A percentile compares a stretch with the other conserved stretches of the same genome.
These are phyloP conservation scores for Spinacia oleracea DNA, from an alignment of 179 eudicot genomes.

Conservation along the genomic window DNA sequence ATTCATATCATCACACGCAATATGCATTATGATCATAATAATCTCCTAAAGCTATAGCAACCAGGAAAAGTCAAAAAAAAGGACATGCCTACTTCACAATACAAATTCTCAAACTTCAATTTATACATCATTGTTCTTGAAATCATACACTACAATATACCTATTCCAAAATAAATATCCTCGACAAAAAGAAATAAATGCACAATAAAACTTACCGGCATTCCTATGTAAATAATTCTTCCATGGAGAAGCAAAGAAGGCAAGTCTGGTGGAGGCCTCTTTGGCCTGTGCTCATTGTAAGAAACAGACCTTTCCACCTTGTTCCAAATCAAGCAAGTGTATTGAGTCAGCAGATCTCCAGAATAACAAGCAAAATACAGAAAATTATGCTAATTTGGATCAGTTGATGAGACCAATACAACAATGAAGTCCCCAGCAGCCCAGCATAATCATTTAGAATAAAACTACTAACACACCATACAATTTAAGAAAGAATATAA, in stretches of 20 bases:
- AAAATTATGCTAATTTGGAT: not conserved
- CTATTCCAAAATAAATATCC: not conserved
- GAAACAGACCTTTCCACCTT: constrained; percentile 74
- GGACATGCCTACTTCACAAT: not conserved
- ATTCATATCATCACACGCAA: not conserved
- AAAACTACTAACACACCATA: not conserved
- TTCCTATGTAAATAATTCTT: constrained; percentile 76
- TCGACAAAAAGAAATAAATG: not conserved
- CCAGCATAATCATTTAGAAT: not conserved
- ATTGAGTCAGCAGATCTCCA: constrained; percentile 9
- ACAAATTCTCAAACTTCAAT: not conserved
- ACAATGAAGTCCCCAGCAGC: not conserved
- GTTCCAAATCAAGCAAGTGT: constrained; percentile 19
- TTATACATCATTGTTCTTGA: not conserved
- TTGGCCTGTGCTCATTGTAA: constrained; percentile 68
- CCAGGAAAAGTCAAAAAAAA: not conserved
- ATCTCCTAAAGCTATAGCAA: not conserved
- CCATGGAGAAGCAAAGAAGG: constrained; percentile 66
- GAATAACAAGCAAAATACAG: not conserved
- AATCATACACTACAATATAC: not conserved
- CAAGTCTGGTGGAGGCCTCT: constrained; percentile 89
- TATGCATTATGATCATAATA: not conserved
- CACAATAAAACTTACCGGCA: constrained; percentile 64
- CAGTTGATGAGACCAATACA: not conserved
- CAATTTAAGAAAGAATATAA: not conserved